phyloP scores from a whole-genome alignment of 306 rosid genomes.

The Ormosia semicastrata region DNA sequence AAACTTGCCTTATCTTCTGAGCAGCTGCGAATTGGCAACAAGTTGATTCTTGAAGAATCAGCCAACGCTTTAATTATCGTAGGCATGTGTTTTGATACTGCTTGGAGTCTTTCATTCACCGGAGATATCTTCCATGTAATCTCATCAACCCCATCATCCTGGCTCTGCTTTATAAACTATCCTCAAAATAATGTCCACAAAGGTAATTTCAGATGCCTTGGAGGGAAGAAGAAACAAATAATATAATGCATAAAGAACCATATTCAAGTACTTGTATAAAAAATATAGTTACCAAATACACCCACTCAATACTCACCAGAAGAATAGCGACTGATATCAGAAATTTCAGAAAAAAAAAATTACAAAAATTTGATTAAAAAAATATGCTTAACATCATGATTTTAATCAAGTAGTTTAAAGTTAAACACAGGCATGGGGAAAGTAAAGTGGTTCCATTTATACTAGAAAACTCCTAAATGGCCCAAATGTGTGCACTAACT shows the following conservation, averaged over 20 bases:
- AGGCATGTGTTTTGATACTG: constrained; percentile 73
- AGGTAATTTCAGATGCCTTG: constrained; percentile 7
- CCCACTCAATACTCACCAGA: background rate
- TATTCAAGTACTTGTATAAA: too few species aligned
- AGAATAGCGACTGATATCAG: background rate
- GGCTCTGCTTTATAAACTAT: constrained; percentile 89
- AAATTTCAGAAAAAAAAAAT: background rate
- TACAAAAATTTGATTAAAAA: background rate
- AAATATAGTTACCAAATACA: too few species aligned
- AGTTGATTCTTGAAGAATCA: constrained; percentile 65
- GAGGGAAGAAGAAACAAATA: background rate
- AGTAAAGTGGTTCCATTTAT: background rate
- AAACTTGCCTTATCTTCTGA: constrained; percentile 58
- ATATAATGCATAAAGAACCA: background rate
- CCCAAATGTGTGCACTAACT: background rate
- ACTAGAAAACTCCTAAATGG: background rate
- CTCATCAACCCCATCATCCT: constrained; percentile 79
- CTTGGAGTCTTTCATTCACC: constrained; percentile 77
- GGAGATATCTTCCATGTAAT: constrained; percentile 97
- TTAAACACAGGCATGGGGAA: background rate
- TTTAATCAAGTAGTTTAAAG: background rate
- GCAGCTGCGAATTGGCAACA: constrained; percentile 48
- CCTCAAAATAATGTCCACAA: constrained; percentile 26
- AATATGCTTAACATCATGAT: background rate
- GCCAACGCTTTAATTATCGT: constrained; percentile 70